phyloP scores from a whole-genome alignment of 1,284 basidiomycete species.

The Rhodotorula sp. region DNA sequence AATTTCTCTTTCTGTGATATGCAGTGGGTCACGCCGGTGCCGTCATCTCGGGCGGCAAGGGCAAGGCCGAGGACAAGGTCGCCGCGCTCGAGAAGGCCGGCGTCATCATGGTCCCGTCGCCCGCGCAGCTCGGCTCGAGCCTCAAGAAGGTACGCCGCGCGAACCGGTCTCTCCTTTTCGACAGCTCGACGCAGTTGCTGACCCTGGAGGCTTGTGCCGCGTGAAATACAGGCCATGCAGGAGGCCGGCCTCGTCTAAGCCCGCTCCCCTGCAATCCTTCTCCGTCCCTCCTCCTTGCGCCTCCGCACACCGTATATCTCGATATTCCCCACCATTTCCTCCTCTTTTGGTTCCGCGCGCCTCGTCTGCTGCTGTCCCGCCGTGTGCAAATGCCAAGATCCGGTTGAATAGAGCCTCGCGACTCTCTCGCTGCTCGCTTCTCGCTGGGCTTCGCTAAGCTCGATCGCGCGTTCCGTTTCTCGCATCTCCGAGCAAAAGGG shows the following conservation, averaged over 20 bases:
- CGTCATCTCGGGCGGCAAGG: constrained; percentile 97
- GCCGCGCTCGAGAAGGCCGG: constrained; percentile 91
- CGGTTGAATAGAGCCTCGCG: too few relatives aligned
- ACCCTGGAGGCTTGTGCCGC: not conserved
- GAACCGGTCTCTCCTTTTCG: not conserved
- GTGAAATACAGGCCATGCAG: constrained; percentile 16
- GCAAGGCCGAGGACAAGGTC: constrained; percentile 93
- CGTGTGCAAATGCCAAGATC: too few relatives aligned
- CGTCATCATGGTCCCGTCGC: constrained; percentile 89
- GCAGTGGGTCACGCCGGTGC: constrained; percentile 87
- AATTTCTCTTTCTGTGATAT: not conserved
- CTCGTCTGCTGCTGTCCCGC: too few relatives aligned
- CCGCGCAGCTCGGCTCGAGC: constrained; percentile 86
- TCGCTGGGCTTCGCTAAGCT: too few relatives aligned
- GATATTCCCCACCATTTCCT: too few relatives aligned
- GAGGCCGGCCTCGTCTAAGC: constrained; percentile 29
- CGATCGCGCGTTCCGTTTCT: too few relatives aligned
- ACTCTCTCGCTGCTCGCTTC: too few relatives aligned
- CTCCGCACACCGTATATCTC: not conserved
- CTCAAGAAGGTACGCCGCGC: constrained; percentile 70
- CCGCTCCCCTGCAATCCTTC: too few relatives aligned
- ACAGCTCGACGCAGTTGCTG: not conserved
- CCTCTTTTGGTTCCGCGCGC: too few relatives aligned
- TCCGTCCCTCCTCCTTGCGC: too few relatives aligned
- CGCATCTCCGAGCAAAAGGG: too few relatives aligned